Base-by-base conservation (phyloP, 2,329 filamentous ascomycete genomes). In the Trichoderma asperellum region DNA sequence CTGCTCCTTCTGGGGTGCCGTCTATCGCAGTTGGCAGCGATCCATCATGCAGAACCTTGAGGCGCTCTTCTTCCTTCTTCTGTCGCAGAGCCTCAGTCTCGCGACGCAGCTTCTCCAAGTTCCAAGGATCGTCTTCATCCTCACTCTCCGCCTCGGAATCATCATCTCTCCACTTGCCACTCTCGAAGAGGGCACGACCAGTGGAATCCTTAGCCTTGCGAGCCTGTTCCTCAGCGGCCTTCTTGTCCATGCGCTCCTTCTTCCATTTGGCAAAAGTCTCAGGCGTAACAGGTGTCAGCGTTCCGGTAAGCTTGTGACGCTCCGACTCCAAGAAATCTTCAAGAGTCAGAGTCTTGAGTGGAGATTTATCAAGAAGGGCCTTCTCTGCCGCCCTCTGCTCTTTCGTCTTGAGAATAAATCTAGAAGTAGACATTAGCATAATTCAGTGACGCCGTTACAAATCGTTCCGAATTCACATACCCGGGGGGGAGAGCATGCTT, bases 261-360 rank as follows among this genome's bases (percentile, higher is more conserved):
- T 99, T 99, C 96, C 96, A 99, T 77, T 96, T 96, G 71, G 93
- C 93, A 77, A 99, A 99, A 0, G 89, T 87, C 78, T 99, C 96
- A 2, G 91, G 91, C 1, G 92, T 99, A 72, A 99, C 96, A 5
- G 96, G 96, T 1, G 96, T 99, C 63, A 98, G 86, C 0, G 86
- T 94, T 68, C 95, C 96, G 0, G 91, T 94, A 63, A 99, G 88
- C 82, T 98, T 98, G 84, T 97, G 94, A 74, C 96, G 89, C 83
- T 99, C 95, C 0, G 92, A 95, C 81, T 99, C 96, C 68, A 99
- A 83, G 86, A 97, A 99, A 79, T 99, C 96, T 83, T 99, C 96
- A 58, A 99, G 87, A 0, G 96, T 99, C 63, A 99, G 86, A 1
- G 96, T 97, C 79, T 94, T 94, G 70, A 98, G 86, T 6, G 96